Conservation (phyloP, 257 asterid genomes). For the Marsdenia floribunda region DNA sequence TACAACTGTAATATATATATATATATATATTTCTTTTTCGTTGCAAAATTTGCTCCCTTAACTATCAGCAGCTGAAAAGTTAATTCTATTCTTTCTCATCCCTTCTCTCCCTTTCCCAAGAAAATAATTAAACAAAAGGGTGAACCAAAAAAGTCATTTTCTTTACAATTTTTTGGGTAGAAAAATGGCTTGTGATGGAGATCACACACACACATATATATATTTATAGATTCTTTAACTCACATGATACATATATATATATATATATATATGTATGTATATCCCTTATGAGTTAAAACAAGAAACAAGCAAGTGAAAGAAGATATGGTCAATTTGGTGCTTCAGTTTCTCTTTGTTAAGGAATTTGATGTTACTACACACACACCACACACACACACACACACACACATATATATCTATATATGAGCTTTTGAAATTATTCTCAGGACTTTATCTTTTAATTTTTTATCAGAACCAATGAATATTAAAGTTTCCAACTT, state of each 20-base stretch:
- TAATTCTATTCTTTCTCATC: background rate
- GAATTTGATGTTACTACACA: conserved; percentile 7
- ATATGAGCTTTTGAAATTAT: background rate
- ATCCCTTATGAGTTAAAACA: background rate
- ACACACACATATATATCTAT: no score
- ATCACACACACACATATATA: background rate
- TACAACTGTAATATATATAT: background rate
- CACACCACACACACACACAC: no score
- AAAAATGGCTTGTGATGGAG: no score
- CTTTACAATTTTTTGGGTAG: background rate
- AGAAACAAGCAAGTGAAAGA: background rate
- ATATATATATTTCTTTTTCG: background rate
- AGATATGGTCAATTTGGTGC: background rate
- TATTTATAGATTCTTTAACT: background rate
- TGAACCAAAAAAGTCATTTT: background rate
- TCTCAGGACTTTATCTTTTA: background rate
- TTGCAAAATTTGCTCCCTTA: background rate
- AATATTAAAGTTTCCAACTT: conserved; percentile 14
- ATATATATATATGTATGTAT: background rate
- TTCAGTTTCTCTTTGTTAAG: background rate
- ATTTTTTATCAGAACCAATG: background rate
- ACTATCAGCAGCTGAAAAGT: background rate
- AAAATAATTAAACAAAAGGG: background rate
- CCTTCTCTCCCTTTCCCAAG: background rate
- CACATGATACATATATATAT: background rate